phyloP scores from a whole-genome alignment of 495 filamentous ascomycete species.

The Mytilinidion resinicola region DNA sequence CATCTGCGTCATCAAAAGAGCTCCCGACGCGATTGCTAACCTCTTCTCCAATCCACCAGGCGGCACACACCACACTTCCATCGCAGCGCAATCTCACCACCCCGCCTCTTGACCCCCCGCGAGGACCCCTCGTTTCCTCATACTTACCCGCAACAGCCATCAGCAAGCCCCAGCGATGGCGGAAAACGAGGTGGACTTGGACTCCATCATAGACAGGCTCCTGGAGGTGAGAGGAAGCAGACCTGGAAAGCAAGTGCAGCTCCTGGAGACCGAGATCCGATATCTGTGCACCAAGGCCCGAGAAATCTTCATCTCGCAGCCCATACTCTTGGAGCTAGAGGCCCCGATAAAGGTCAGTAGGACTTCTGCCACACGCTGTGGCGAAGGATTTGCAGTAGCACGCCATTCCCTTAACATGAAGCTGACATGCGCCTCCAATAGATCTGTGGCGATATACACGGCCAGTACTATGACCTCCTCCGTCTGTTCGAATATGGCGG shows the following conservation, averaged over 20 bases:
- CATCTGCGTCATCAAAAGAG: not conserved
- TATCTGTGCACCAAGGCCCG: slow-evolving; percentile 97
- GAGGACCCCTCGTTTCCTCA: slow-evolving; percentile 17
- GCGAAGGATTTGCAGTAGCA: not conserved
- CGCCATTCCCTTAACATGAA: not conserved
- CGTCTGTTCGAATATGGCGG: slow-evolving; percentile 98
- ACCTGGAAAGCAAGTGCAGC: slow-evolving; percentile 96
- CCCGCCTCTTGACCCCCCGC: slow-evolving; percentile 12
- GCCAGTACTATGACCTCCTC: slow-evolving; percentile 97
- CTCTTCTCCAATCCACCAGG: not conserved
- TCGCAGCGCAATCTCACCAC: slow-evolving; percentile 1
- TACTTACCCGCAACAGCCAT: slow-evolving; percentile 7
- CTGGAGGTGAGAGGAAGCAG: slow-evolving; percentile 96
- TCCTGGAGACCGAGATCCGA: slow-evolving; percentile 93
- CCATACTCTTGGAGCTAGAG: slow-evolving; percentile 93
- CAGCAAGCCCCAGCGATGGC: slow-evolving; percentile 60
- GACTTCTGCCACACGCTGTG: slow-evolving; percentile 12
- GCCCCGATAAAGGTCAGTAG: slow-evolving; percentile 91
- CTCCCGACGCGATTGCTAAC: not conserved
- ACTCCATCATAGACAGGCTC: slow-evolving; percentile 97
- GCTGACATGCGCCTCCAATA: slow-evolving; percentile 33
- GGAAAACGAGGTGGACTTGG: slow-evolving; percentile 96
- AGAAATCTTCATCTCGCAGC: slow-evolving; percentile 99
- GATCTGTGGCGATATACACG: slow-evolving; percentile 99
- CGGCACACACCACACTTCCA: slow-evolving; percentile 7